These are phyloP conservation scores for Phytophthora ramorum DNA, from an alignment of 352 stramenopile species.

Conservation along the genomic window DNA sequence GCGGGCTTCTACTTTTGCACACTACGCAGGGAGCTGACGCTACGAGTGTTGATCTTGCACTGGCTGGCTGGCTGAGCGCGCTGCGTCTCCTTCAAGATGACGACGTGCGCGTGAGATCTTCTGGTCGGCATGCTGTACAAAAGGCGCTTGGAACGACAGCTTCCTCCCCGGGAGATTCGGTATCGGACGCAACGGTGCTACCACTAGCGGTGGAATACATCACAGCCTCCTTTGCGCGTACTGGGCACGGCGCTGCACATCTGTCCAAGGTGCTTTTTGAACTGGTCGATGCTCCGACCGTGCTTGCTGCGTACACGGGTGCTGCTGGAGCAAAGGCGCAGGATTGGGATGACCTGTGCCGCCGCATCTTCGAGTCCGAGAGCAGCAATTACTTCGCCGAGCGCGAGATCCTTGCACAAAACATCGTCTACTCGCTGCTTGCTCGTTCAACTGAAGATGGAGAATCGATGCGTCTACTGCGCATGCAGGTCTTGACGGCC, in stretches of 20 bases:
- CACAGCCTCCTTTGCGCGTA: conserved; percentile 42
- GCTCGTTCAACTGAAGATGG: conserved; percentile 23
- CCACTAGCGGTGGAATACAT: conserved; percentile 60
- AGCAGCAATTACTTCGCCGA: conserved; percentile 85
- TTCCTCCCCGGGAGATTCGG: conserved; percentile 2
- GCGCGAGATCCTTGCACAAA: conserved; percentile 64
- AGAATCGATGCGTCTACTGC: conserved; percentile 28
- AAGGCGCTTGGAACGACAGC: conserved; percentile 28
- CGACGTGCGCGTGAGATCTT: conserved; percentile 41
- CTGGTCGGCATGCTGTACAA: conserved; percentile 44
- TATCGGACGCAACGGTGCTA: conserved; percentile 68
- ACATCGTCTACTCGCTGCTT: conserved; percentile 54
- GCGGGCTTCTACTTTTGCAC: conserved; percentile 46
- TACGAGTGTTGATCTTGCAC: conserved; percentile 31
- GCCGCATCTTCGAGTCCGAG: conserved; percentile 82
- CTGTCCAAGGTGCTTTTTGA: conserved; percentile 45
- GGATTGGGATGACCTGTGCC: conserved; percentile 65
- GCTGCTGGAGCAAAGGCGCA: conserved; percentile 44
- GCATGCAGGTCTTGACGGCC: conserved; percentile 41
- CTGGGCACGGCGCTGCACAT: conserved; percentile 28
- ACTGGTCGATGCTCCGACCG: conserved; percentile 45
- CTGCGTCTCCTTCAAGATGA: conserved; percentile 80
- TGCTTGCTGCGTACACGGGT: conserved; percentile 55
- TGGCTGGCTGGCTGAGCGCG: conserved; percentile 66
- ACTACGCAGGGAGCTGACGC: conserved; percentile 2